phyloP scores from a whole-genome alignment of 2,329 filamentous ascomycete species.

The Fusarium virguliforme region DNA sequence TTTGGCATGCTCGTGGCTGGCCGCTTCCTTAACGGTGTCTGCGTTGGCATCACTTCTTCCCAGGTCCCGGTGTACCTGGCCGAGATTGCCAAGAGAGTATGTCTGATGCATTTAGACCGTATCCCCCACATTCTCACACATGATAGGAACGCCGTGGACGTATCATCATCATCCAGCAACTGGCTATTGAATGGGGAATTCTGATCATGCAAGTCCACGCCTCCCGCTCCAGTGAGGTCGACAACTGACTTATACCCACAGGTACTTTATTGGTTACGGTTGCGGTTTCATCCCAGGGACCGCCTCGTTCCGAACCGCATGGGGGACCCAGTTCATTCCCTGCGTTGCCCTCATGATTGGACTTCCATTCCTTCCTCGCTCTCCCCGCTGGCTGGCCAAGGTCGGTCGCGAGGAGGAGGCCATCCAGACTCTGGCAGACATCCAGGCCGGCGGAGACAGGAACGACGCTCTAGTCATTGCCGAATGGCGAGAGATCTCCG shows the following conservation, averaged over 20 bases:
- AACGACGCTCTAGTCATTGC: conserved; percentile 69
- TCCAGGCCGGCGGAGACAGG: conserved; percentile 69
- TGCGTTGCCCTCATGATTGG: conserved; percentile 70
- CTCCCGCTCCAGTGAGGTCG: not conserved
- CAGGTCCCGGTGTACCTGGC: conserved; percentile 32
- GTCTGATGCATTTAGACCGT: not conserved
- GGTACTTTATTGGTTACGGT: conserved; percentile 76
- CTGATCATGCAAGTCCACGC: conserved; percentile 65
- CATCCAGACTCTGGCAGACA: conserved; percentile 65
- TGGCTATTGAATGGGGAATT: conserved; percentile 57
- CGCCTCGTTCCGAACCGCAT: conserved; percentile 74
- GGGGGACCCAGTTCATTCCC: conserved; percentile 75
- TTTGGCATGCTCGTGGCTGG: conserved; percentile 27
- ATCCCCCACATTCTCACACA: not conserved
- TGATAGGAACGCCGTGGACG: conserved; percentile 26
- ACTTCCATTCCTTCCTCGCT: conserved; percentile 72
- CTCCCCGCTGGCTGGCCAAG: conserved; percentile 74
- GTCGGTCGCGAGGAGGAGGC: conserved; percentile 71
- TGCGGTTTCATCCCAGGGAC: conserved; percentile 71
- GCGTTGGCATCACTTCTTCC: conserved; percentile 27
- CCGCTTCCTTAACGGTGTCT: conserved; percentile 24
- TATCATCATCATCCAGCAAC: conserved; percentile 37
- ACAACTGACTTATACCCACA: not conserved
- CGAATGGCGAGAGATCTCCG: conserved; percentile 68
- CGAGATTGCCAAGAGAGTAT: conserved; percentile 31